Conservation (phyloP, 1,139 yeast species). For the Lipomyces yarrowii region DNA sequence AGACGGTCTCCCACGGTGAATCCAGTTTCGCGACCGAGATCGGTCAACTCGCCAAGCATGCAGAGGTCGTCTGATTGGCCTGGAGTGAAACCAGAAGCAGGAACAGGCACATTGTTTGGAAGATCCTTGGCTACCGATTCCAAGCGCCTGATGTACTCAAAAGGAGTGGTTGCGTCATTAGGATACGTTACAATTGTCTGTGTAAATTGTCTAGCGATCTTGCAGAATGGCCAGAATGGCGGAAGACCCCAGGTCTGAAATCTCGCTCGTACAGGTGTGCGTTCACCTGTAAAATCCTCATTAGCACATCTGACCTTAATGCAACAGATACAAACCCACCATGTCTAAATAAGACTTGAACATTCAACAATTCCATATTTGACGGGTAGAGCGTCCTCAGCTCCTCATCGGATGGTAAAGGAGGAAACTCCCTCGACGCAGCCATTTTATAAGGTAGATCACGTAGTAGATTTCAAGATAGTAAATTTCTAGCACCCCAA, state of each 20-base stretch:
- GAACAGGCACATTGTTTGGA: slow-evolving; percentile 25
- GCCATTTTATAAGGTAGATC: slow-evolving; percentile 5
- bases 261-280: slow-evolving; percentile 35
- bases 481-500: not conserved
- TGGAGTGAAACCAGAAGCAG: slow-evolving; percentile 22
- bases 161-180: slow-evolving; percentile 21
- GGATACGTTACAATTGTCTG: slow-evolving; percentile 27
- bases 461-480: not conserved
- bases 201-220: slow-evolving; percentile 31
- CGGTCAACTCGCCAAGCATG: slow-evolving; percentile 35
- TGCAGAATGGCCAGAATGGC: slow-evolving; percentile 33
- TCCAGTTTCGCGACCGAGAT: slow-evolving; percentile 34
- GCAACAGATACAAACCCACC: slow-evolving; percentile 19
- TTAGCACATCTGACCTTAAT: not conserved
- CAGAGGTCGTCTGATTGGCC: slow-evolving; percentile 26
- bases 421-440: slow-evolving; percentile 22
- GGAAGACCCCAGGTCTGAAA: slow-evolving; percentile 34
- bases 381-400: slow-evolving; percentile 31
- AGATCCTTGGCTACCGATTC: slow-evolving; percentile 27
- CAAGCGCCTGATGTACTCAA: slow-evolving; percentile 25
- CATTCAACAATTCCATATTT: slow-evolving; percentile 28
- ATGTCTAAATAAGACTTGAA: slow-evolving; percentile 34
- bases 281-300: slow-evolving; percentile 28
- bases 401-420: slow-evolving; percentile 24
- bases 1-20: slow-evolving; percentile 31